phyloP scores from a whole-genome alignment of 495 filamentous ascomycete genomes.

The Letharia columbiana region DNA sequence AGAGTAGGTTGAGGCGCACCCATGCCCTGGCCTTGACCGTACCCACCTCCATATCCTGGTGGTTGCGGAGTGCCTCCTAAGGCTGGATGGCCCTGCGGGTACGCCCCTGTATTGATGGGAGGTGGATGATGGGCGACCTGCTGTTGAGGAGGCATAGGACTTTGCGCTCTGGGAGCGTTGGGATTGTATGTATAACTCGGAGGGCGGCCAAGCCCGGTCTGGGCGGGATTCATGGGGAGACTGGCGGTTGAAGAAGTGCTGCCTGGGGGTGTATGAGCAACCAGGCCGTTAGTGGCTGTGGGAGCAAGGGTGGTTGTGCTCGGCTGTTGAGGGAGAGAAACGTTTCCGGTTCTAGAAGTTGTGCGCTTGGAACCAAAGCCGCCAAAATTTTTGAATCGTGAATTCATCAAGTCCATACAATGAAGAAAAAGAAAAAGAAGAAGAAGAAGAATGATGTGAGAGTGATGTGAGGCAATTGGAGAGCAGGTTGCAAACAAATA shows the following conservation, averaged over 20 bases:
- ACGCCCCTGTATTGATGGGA: conserved; percentile 54
- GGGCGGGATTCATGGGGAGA: conserved; percentile 42
- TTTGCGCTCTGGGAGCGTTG: conserved; percentile 47
- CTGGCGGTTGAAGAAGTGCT: conserved; percentile 44
- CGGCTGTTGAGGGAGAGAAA: conserved; percentile 29
- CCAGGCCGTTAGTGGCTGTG: conserved; percentile 30
- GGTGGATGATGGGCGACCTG: conserved; percentile 64
- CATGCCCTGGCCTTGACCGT: conserved; percentile 28
- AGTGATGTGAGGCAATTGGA: neutral
- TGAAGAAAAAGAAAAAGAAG: neutral
- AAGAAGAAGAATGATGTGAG: neutral
- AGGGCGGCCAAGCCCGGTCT: conserved; percentile 46
- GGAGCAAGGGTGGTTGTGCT: conserved; percentile 33
- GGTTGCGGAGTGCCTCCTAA: conserved; percentile 38
- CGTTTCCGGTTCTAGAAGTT: conserved; percentile 26
- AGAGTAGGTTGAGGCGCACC: conserved; percentile 31
- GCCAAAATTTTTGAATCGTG: conserved; percentile 41
- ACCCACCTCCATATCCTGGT: conserved; percentile 41
- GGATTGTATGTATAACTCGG: conserved; percentile 67
- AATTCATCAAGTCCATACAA: conserved; percentile 40
- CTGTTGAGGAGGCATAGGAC: conserved; percentile 48
- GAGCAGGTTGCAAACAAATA: neutral
- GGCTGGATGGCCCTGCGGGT: conserved; percentile 42
- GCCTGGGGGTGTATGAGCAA: conserved; percentile 23
- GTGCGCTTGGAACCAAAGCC: conserved; percentile 40